Base-by-base conservation (phyloP, 495 filamentous ascomycete genomes). In the Cercophora newfieldiana region DNA sequence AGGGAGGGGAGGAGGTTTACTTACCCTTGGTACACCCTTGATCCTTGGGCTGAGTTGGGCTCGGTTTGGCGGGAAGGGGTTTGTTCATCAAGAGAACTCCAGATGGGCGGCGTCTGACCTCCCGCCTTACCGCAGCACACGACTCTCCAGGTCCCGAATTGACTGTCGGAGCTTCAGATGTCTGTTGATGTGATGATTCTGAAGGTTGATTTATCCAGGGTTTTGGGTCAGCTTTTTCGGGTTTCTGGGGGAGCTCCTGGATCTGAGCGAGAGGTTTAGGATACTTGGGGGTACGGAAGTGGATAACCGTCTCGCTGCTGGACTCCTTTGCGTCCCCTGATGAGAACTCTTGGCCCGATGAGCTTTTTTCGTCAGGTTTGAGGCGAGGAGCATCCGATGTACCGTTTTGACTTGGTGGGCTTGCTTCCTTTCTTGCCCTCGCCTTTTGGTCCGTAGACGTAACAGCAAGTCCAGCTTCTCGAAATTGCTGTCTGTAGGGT, bases 381-480 rank as follows among this genome's bases (percentile, higher is more conserved):
- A 66, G 53, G 21, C 57, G 61, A 16, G 55, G 59, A 30, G 54
- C 59, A 22, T 59, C 51, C 21, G 60, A 49, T 21, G 48, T 47
- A 7, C 33, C 60, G 21, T 25, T 55, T 1, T 49, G 64, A 21
- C 53, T 31, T 7, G 25, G 29, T 8, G 31, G 4, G 21, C 30
- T 25, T 12, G 24, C 54, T 47, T 44, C 1, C 28, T n/a, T 22
- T 48, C 59, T 57, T 19, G 21, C 53, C 7, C 49, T 28, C 0
- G 59, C 58, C 25, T 56, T 67, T 53, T 84, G 83, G 16, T 83
- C 81, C 1, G 64, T 60, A 14, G 83, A 82, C 25, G 83, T 84
- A 3, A 84, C 78, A 0, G 81, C 81, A 48, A 85, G 79, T 0
- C 82, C 83, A 30, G 79, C 80, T 50, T 74, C 72, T 63, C 69